Conservation (phyloP, 352 stramenopile species). For the Globisporangium iwayamae region DNA sequence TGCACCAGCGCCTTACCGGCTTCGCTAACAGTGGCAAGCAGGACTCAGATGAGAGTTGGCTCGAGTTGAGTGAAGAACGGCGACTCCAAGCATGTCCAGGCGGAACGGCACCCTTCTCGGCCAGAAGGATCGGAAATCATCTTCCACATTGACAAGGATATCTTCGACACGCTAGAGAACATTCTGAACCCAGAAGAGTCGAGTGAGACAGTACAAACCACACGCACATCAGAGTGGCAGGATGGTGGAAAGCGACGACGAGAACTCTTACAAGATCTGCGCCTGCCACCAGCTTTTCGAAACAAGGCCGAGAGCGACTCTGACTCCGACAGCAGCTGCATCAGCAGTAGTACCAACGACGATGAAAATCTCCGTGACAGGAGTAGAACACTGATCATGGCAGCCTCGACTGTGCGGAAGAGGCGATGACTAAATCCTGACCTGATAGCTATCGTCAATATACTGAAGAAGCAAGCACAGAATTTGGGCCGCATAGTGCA, state of each 20-base stretch:
- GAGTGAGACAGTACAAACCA: background rate
- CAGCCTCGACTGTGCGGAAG: background rate
- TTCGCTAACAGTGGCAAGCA: background rate
- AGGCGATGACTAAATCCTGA: background rate
- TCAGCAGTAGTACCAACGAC: background rate
- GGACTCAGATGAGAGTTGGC: background rate
- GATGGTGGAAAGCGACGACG: background rate
- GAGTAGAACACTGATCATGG: background rate
- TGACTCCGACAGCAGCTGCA: background rate
- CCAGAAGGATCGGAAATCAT: background rate
- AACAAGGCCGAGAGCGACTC: background rate
- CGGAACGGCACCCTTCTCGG: background rate
- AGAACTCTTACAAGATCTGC: background rate
- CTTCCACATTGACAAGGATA: background rate
- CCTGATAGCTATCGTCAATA: background rate
- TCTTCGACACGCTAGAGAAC: background rate
- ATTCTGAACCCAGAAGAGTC: background rate
- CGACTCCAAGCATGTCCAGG: background rate
- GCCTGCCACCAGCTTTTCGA: background rate
- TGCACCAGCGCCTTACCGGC: background rate
- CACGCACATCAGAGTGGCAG: background rate
- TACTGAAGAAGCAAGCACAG: slow-evolving; percentile 1
- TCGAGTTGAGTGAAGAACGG: background rate
- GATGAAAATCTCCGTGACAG: background rate
- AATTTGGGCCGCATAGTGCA: background rate